phyloP scores from a whole-genome alignment of 805 yeast genomes.

The Kodamaea neixiangensis region DNA sequence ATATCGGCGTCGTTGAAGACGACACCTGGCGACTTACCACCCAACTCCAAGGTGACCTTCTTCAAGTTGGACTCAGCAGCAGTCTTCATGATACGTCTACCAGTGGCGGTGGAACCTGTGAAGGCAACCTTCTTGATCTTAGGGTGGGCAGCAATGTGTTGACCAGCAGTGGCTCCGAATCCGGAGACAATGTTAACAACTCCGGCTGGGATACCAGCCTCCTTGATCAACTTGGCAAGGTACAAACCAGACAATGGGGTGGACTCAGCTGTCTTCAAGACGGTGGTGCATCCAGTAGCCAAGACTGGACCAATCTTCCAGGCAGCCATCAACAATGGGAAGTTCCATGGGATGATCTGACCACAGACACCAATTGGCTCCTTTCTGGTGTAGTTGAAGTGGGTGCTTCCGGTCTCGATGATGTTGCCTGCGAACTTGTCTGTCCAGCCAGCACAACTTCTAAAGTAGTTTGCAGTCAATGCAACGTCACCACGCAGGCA shows the following conservation, averaged over 20 bases:
- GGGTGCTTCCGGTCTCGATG: constrained; percentile 71
- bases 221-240: constrained; percentile 64
- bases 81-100: constrained; percentile 75
- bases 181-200: constrained; percentile 88
- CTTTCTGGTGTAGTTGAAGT: constrained; percentile 76
- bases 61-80: constrained; percentile 82
- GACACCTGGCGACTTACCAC: constrained; percentile 94
- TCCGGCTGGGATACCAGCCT: constrained; percentile 92
- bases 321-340: constrained; percentile 89
- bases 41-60: constrained; percentile 91
- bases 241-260: constrained; percentile 88
- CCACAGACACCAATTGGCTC: constrained; percentile 97
- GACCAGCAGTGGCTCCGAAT: constrained; percentile 82
- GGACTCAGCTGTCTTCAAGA: constrained; percentile 87
- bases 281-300: constrained; percentile 87
- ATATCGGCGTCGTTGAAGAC: constrained; percentile 85
- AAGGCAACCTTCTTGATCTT: constrained; percentile 88
- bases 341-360: constrained; percentile 96
- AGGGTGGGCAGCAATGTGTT: constrained; percentile 74
- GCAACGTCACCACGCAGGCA: constrained; percentile 77
- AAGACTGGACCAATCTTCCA: constrained; percentile 95
- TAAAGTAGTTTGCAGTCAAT: constrained; percentile 65
- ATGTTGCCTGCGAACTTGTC: constrained; percentile 80
- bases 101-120: constrained; percentile 93
- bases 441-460: constrained; percentile 90